Evolutionary conservation across 2,329 filamentous ascomycete species (phyloP), one percentile per base, ranked within the genome.

Genomic region (Pestalotiopsis fici): DNA sequence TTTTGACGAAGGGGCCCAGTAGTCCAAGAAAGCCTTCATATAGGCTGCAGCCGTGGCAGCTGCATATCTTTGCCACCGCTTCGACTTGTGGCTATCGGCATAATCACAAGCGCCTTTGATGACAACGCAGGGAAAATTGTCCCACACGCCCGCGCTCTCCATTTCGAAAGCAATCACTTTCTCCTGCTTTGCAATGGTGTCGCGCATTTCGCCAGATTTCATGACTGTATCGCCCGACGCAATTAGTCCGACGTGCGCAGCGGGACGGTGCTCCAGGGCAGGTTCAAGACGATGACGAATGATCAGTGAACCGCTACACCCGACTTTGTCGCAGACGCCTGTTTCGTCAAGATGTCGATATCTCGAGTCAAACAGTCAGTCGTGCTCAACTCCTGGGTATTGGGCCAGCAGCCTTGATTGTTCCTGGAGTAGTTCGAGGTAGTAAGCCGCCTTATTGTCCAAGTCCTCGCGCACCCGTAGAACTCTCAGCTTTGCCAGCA

Each of bases 401-500:
- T 47, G 39, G 5, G 39, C 12, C 5, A 1, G 18, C 0, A 47
- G 2, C 2, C 13, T 18, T 13, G 39, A 13, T n/a, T 1, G 7
- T 11, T 35, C 11, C 1, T 35, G 31, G 4, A 47, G 39, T 18
- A 11, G 39, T 6, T 47, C 4, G 18, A 47, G 39, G 13, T 47
- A 18, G 39, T 47, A 13, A 1, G 2, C 39, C 1, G 39, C 39
- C 39, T 47, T 47, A 35, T 11, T 9, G 4, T 35, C 31, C 5
- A 35, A 11, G 2, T 11, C 31, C 31, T 35, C 31, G 31, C 31
- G 31, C 5, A 35, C 31, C 3, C 31, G 31, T 1, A 1, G 5
- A 35, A 35, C 31, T 35, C 5, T 9, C 4, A 35, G 5, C 11
- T 35, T 35, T 2, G 61, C 59, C 35, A 74, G 74, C 7, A 81